Percentiles rank a stretch among this genome's conserved stretches.
phyloP scores from a whole-genome alignment of 1,284 basidiomycete genomes.

The Ustilago crameri region DNA sequence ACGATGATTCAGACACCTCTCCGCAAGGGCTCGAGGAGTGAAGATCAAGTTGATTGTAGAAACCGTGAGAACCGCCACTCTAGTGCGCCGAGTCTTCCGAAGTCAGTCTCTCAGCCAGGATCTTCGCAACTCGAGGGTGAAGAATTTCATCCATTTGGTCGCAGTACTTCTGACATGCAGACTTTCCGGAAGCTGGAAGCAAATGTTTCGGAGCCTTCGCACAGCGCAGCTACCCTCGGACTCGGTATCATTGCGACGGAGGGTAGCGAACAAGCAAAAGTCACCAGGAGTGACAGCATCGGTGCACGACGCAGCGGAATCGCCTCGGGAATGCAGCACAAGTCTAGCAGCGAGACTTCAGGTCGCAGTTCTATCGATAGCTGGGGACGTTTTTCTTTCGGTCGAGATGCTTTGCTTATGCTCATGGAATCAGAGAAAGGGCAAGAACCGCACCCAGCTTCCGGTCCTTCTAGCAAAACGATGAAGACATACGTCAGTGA shows the following conservation, averaged over 20 bases:
- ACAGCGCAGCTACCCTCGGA: constrained; percentile 9
- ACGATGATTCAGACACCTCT: constrained; percentile 1
- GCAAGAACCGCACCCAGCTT: constrained; percentile 6
- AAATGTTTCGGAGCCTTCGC: constrained; percentile 1
- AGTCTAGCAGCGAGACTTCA: constrained; percentile 31
- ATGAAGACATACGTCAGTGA: constrained; percentile 28
- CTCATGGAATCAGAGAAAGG: constrained; percentile 16
- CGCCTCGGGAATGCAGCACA: constrained; percentile 16
- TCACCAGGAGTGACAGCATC: neutral
- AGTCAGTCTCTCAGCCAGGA: constrained; percentile 29
- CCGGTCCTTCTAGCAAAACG: constrained; percentile 20
- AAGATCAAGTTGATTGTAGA: no score
- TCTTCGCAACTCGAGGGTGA: constrained; percentile 28
- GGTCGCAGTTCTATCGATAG: constrained; percentile 36
- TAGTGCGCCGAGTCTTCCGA: constrained; percentile 27
- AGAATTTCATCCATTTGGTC: constrained; percentile 13
- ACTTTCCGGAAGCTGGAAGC: constrained; percentile 17
- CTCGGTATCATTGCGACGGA: constrained; percentile 27
- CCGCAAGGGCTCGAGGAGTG: no score
- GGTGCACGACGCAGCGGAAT: constrained; percentile 1
- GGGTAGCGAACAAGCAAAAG: neutral
- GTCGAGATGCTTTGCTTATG: constrained; percentile 21
- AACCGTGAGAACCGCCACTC: constrained; percentile 17
- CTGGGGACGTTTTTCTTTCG: constrained; percentile 24
- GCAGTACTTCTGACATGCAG: constrained; percentile 1